phyloP scores from a whole-genome alignment of 345 rosid species.

The Gossypium bickii region DNA sequence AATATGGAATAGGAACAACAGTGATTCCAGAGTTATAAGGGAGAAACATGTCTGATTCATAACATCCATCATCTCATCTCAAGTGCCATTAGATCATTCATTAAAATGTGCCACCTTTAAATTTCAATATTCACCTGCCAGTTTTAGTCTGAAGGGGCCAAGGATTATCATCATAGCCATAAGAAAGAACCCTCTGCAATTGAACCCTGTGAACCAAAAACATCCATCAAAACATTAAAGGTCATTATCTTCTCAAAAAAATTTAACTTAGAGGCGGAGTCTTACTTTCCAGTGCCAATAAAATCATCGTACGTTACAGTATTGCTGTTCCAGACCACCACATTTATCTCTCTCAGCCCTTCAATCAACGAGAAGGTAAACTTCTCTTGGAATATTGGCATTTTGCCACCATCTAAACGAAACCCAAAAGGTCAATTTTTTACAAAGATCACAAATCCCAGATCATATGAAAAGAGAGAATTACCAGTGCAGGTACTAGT shows the following conservation, averaged over 20 bases:
- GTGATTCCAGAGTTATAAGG: not conserved
- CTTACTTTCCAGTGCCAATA: slow-evolving; percentile 86
- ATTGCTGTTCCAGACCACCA: slow-evolving; percentile 79
- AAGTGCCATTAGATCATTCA: not conserved
- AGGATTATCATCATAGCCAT: slow-evolving; percentile 67
- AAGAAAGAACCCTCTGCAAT: slow-evolving; percentile 64
- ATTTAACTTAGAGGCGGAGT: not conserved
- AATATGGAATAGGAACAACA: not conserved
- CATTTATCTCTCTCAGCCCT: slow-evolving; percentile 64
- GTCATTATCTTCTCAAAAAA: not conserved
- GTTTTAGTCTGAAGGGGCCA: slow-evolving; percentile 79
- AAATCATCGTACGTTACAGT: slow-evolving; percentile 59
- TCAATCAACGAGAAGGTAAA: slow-evolving; percentile 67
- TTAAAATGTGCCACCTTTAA: not conserved
- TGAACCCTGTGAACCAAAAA: slow-evolving; percentile 53
- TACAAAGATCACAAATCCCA: not conserved
- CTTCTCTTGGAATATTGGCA: slow-evolving; percentile 86
- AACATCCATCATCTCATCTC: too few relatives aligned
- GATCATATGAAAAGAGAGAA: slow-evolving; percentile 12
- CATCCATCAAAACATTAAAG: slow-evolving; percentile 15
- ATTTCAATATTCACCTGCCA: slow-evolving; percentile 49
- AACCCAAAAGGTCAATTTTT: not conserved
- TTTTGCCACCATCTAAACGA: slow-evolving; percentile 69
- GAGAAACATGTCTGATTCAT: not conserved
- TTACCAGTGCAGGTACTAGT: slow-evolving; percentile 71